Conservation (phyloP, 768 basidiomycete species). For the Tephrocybe sp. region DNA sequence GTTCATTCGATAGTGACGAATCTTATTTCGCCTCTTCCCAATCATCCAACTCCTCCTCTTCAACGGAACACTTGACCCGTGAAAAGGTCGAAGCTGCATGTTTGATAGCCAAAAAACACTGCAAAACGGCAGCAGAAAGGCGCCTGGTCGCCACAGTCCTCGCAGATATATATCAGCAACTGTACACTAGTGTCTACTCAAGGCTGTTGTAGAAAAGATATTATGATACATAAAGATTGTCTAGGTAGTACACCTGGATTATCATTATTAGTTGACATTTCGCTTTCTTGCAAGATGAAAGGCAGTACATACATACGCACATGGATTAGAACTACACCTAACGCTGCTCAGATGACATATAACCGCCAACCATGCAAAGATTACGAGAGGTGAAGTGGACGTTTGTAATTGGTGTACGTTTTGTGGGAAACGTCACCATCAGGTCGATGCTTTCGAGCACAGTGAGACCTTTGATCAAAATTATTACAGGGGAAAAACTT, state of each 20-base stretch:
- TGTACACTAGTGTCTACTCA: neutral
- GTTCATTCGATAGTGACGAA: neutral
- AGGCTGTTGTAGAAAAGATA: neutral
- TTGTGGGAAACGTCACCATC: constrained; percentile 90
- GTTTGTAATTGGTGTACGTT: constrained; percentile 90
- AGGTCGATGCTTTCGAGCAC: constrained; percentile 66
- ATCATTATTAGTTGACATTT: neutral
- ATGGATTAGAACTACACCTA: constrained; percentile 18
- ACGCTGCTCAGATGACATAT: constrained; percentile 59
- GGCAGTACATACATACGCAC: no score
- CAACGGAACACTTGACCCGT: neutral
- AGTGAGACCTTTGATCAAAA: constrained; percentile 11
- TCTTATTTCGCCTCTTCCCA: neutral
- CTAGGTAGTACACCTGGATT: constrained; percentile 2
- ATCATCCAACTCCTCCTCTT: neutral
- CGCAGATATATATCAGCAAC: neutral
- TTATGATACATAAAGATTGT: neutral
- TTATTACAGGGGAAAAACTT: constrained; percentile 27
- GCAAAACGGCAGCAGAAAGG: neutral
- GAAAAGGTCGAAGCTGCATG: neutral
- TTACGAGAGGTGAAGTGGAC: constrained; percentile 96
- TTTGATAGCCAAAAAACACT: neutral
- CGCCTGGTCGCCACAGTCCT: neutral
- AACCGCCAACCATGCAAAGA: constrained; percentile 87
- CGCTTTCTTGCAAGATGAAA: neutral